These are phyloP conservation scores for Penicillium argentinense DNA, from an alignment of 495 filamentous ascomycete species.

Conservation along the genomic window DNA sequence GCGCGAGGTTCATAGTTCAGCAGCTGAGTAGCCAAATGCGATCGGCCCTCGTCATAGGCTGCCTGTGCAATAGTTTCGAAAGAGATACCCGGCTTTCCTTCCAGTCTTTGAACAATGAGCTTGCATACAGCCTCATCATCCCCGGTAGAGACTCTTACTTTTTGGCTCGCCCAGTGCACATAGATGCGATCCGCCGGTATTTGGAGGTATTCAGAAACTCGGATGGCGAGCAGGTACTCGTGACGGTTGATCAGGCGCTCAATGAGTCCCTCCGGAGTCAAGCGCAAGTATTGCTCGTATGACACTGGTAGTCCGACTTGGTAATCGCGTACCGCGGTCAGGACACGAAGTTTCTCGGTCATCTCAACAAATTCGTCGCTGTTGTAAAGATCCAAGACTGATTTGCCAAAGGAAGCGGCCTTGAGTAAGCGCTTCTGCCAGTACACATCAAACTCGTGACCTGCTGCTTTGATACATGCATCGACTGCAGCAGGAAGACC, in stretches of 20 bases:
- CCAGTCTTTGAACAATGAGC: slow-evolving; percentile 81
- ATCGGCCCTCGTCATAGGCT: slow-evolving; percentile 93
- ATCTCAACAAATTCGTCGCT: slow-evolving; percentile 98
- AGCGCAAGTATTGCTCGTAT: slow-evolving; percentile 84
- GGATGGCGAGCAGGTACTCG: slow-evolving; percentile 88
- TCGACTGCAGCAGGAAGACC: slow-evolving; percentile 90
- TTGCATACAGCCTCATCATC: slow-evolving; percentile 87
- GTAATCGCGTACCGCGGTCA: slow-evolving; percentile 89
- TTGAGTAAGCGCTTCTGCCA: slow-evolving; percentile 96
- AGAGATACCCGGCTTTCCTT: slow-evolving; percentile 85
- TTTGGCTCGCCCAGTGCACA: slow-evolving; percentile 94
- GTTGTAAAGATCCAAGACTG: slow-evolving; percentile 92
- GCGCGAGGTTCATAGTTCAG: slow-evolving; percentile 92
- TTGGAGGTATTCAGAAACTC: slow-evolving; percentile 83
- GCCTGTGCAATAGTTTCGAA: slow-evolving; percentile 92
- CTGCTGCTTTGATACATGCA: slow-evolving; percentile 85
- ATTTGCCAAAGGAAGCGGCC: slow-evolving; percentile 95
- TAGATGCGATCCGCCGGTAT: slow-evolving; percentile 89
- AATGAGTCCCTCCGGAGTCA: slow-evolving; percentile 85
- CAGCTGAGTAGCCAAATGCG: slow-evolving; percentile 80
- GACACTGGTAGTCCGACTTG: slow-evolving; percentile 89
- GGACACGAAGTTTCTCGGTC: slow-evolving; percentile 89
- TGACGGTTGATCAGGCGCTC: slow-evolving; percentile 81
- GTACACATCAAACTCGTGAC: slow-evolving; percentile 81
- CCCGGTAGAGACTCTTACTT: slow-evolving; percentile 80